Conservation (phyloP, 1,284 basidiomycete species). For the Ustilago lituana region DNA sequence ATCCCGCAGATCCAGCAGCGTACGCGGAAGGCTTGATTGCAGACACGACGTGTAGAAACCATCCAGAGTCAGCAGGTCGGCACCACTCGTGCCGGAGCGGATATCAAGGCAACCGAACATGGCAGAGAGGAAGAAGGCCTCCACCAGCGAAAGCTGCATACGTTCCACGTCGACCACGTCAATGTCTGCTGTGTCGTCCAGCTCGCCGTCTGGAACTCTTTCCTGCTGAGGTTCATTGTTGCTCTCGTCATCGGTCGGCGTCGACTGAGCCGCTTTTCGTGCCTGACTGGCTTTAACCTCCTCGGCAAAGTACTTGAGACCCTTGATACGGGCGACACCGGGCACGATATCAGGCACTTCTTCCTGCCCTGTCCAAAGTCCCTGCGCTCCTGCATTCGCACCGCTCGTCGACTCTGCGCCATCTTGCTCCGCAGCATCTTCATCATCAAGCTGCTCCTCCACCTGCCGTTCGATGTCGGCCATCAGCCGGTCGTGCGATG, state of each 20-base stretch:
- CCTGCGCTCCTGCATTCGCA: not conserved
- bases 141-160: conserved; percentile 87
- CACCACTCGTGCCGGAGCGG: conserved; percentile 6
- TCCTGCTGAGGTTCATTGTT: conserved; percentile 7
- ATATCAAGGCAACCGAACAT: conserved; percentile 85
- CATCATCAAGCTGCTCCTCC: conserved; percentile 48
- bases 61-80: conserved; percentile 20
- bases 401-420: not conserved
- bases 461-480: conserved; percentile 50
- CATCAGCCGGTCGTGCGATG: conserved; percentile 48
- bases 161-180: conserved; percentile 81
- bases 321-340: conserved; percentile 55
- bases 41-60: conserved; percentile 46
- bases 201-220: not conserved
- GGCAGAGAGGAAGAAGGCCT: conserved; percentile 90
- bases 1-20: conserved; percentile 23
- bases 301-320: conserved; percentile 59
- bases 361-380: conserved; percentile 54
- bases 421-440: conserved; percentile 24
- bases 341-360: conserved; percentile 50
- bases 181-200: conserved; percentile 42
- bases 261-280: conserved; percentile 24
- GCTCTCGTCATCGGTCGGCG: no score
- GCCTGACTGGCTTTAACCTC: conserved; percentile 47
- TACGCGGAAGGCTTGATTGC: conserved; percentile 25